A percentile compares a stretch with the other conserved stretches of the same genome.
These are phyloP conservation scores for Talaromyces trachyspermus DNA, from an alignment of 495 filamentous ascomycete genomes.

Conservation along the genomic window DNA sequence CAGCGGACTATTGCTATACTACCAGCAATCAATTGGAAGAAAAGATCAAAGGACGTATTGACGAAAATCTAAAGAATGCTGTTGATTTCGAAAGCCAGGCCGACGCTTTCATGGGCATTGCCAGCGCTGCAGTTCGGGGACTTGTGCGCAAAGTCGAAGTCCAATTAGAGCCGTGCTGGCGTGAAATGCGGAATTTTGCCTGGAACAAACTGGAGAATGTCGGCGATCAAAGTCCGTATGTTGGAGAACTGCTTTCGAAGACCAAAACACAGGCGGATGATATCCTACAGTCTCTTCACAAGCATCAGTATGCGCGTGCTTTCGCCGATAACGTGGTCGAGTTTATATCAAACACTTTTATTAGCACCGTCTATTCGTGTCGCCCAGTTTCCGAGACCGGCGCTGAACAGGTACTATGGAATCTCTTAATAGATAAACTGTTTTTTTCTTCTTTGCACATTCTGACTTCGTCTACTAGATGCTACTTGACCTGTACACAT, in stretches of 20 bases:
- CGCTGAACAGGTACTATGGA: slow-evolving; percentile 69
- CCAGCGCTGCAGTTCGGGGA: slow-evolving; percentile 74
- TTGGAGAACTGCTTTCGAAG: slow-evolving; percentile 66
- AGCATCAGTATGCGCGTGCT: slow-evolving; percentile 87
- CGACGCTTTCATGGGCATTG: slow-evolving; percentile 92
- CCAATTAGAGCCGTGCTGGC: slow-evolving; percentile 78
- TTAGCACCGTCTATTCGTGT: slow-evolving; percentile 79
- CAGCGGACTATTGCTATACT: slow-evolving; percentile 93
- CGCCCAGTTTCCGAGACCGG: slow-evolving; percentile 86
- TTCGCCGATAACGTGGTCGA: slow-evolving; percentile 95
- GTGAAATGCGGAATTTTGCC: slow-evolving; percentile 95
- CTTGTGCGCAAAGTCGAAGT: slow-evolving; percentile 78
- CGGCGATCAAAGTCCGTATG: slow-evolving; percentile 92
- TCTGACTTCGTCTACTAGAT: slow-evolving; percentile 44
- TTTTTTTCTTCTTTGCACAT: background rate
- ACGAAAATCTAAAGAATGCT: slow-evolving; percentile 61
- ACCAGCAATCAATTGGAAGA: slow-evolving; percentile 90
- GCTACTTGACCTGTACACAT: slow-evolving; percentile 87
- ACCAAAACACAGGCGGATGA: slow-evolving; percentile 63
- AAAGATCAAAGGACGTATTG: slow-evolving; percentile 85
- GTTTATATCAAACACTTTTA: slow-evolving; percentile 67
- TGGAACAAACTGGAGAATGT: slow-evolving; percentile 92
- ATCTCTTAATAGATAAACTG: background rate
- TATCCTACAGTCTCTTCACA: slow-evolving; percentile 70
- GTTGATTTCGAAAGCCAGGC: slow-evolving; percentile 89